A percentile compares a stretch with the other conserved stretches of the same genome.
Evolutionary conservation across 345 rosid species (phyloP).

Genomic region (rapeseed (Brassica napus)): DNA sequence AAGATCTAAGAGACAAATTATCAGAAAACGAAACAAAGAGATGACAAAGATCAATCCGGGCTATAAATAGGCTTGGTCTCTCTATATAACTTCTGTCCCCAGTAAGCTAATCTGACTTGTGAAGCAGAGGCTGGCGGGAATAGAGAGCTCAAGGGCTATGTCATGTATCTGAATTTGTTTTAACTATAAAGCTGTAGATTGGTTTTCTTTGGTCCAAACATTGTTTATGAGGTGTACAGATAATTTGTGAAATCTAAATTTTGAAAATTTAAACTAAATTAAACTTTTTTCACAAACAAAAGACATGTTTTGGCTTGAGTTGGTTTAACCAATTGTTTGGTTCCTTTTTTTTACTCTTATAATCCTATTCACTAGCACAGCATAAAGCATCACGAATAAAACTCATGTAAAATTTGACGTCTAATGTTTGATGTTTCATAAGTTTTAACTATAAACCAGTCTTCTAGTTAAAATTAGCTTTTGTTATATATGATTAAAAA

Average conservation of each 20-base stretch:
- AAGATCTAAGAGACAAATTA: constrained; percentile 72
- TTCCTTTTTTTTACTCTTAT: not conserved
- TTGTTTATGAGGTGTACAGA: constrained; percentile 11
- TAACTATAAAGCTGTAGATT: not conserved
- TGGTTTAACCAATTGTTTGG: not conserved
- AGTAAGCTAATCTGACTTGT: not conserved
- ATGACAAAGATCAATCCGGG: constrained; percentile 26
- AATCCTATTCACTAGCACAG: not conserved
- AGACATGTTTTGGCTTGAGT: not conserved
- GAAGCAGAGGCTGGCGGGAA: constrained; percentile 4
- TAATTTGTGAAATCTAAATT: not conserved
- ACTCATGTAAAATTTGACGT: not conserved
- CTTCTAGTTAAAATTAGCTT: not conserved
- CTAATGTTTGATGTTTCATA: not conserved
- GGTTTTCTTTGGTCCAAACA: constrained; percentile 2
- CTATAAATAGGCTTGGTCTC: not conserved
- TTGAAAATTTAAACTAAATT: not conserved
- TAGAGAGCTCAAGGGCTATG: constrained; percentile 5
- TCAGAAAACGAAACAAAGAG: constrained; percentile 52
- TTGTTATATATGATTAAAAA: not conserved
- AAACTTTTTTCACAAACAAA: not conserved
- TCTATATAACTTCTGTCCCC: not conserved
- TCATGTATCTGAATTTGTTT: not conserved
- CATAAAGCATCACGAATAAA: not conserved
- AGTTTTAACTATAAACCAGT: not conserved